Conservation (phyloP, 192 early-diverging fungal species). For the Chytriomyces confervae region DNA sequence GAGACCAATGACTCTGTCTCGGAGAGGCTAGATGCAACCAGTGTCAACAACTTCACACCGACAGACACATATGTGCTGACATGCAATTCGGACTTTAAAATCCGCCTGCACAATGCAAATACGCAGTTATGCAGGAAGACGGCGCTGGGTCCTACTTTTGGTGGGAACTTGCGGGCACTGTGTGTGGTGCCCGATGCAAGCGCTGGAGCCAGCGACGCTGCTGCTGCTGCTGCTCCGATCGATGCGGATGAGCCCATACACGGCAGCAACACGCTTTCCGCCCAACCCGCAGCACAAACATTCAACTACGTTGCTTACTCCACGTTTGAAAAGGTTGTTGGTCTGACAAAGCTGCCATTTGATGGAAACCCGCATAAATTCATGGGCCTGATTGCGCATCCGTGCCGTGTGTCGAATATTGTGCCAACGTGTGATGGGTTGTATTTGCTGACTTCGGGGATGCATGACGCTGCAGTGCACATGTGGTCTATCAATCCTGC, state of each 20-base stretch:
- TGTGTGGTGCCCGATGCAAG: conserved; percentile 18
- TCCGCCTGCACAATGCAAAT: conserved; percentile 47
- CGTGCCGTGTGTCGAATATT: conserved; percentile 56
- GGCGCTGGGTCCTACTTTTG: conserved; percentile 60
- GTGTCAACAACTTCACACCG: conserved; percentile 3
- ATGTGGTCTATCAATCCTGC: conserved; percentile 55
- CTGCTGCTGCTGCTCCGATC: neutral
- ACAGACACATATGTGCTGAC: conserved; percentile 54
- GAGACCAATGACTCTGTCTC: neutral
- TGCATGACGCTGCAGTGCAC: conserved; percentile 55
- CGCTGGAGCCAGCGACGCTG: neutral
- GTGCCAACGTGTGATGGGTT: conserved; percentile 44
- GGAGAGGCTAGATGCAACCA: neutral
- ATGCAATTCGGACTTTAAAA: conserved; percentile 52
- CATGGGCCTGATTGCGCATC: conserved; percentile 63
- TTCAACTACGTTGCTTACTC: conserved; percentile 50
- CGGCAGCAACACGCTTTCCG: no score
- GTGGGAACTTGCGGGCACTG: conserved; percentile 39
- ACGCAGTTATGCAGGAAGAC: conserved; percentile 62
- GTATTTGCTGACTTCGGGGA: conserved; percentile 53
- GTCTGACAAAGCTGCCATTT: conserved; percentile 61
- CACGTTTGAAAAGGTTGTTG: conserved; percentile 56
- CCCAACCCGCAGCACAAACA: neutral
- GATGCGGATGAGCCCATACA: neutral
- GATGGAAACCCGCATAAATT: conserved; percentile 63